Evolutionary conservation across 805 yeast species (phyloP).

Genomic region (Tetrapisispora fleetii): DNA sequence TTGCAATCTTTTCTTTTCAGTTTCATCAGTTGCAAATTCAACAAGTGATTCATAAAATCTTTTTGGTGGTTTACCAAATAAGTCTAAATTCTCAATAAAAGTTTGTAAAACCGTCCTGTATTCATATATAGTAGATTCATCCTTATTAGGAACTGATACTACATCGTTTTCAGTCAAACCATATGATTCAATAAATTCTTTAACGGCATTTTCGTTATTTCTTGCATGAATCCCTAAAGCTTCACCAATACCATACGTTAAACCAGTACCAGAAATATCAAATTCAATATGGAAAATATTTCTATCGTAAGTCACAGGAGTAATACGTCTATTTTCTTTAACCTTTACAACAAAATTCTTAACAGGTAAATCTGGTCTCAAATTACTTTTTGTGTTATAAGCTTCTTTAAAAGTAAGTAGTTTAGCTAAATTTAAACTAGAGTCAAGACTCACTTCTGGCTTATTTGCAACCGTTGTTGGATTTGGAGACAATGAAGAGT

Average conservation of each 20-base stretch:
- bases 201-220: constrained; percentile 57
- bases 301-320: constrained; percentile 83
- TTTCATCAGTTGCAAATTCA: constrained; percentile 57
- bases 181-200: constrained; percentile 57
- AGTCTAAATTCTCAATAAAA: constrained; percentile 68
- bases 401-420: constrained; percentile 77
- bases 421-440: constrained; percentile 44
- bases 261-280: constrained; percentile 81
- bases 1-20: constrained; percentile 52
- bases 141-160: constrained; percentile 63
- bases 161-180: constrained; percentile 61
- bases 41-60: constrained; percentile 81
- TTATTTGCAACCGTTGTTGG: constrained; percentile 37
- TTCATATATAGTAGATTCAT: constrained; percentile 47
- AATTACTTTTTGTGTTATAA: constrained; percentile 40
- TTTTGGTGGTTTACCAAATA: constrained; percentile 94
- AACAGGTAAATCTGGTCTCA: constrained; percentile 87
- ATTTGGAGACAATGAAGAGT: constrained; percentile 57
- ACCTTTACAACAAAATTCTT: constrained; percentile 81
- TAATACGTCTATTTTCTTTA: constrained; percentile 82
- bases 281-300: constrained; percentile 95
- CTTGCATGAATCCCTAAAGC: constrained; percentile 93
- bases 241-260: constrained; percentile 90
- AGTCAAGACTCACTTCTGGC: constrained; percentile 26
- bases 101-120: constrained; percentile 76